Percentiles rank a stretch among this genome's conserved stretches.
These are phyloP conservation scores for Coemansia sp. DNA, from an alignment of 192 early-diverging fungal species.

Conservation along the genomic window DNA sequence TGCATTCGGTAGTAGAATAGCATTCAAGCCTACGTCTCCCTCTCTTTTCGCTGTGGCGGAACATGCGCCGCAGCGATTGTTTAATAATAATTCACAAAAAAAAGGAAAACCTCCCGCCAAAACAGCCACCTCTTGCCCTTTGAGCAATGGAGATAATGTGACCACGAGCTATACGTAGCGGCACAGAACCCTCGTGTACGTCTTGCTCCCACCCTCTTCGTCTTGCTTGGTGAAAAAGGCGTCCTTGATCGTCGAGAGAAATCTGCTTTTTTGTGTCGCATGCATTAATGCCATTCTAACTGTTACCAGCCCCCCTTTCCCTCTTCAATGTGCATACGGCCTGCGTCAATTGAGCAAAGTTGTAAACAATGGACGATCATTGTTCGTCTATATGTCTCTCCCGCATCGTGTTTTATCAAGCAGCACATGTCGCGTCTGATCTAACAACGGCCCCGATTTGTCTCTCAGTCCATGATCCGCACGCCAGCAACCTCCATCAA, in stretches of 20 bases:
- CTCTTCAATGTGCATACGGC: background rate
- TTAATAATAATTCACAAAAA: background rate
- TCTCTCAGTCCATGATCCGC: background rate
- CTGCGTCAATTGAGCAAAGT: constrained; percentile 3
- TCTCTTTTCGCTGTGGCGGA: background rate
- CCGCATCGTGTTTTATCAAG: background rate
- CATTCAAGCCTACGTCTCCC: background rate
- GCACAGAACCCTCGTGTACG: background rate
- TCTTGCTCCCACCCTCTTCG: background rate
- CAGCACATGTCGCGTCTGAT: background rate
- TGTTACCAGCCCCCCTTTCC: constrained; percentile 9
- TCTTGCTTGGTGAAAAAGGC: background rate
- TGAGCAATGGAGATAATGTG: background rate
- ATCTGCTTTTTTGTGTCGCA: constrained; percentile 6
- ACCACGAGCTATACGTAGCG: background rate
- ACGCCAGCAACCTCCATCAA: background rate
- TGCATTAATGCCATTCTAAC: constrained; percentile 1
- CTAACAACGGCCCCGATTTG: constrained; percentile 1
- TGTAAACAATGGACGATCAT: constrained; percentile 7
- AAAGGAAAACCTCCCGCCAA: background rate
- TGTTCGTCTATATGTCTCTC: background rate
- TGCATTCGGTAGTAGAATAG: background rate
- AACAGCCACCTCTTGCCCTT: background rate
- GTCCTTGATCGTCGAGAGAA: background rate
- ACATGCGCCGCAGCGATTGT: constrained; percentile 1